Base-by-base conservation (phyloP, 2,329 filamentous ascomycete genomes). In the Mycocentrospora acerina region DNA sequence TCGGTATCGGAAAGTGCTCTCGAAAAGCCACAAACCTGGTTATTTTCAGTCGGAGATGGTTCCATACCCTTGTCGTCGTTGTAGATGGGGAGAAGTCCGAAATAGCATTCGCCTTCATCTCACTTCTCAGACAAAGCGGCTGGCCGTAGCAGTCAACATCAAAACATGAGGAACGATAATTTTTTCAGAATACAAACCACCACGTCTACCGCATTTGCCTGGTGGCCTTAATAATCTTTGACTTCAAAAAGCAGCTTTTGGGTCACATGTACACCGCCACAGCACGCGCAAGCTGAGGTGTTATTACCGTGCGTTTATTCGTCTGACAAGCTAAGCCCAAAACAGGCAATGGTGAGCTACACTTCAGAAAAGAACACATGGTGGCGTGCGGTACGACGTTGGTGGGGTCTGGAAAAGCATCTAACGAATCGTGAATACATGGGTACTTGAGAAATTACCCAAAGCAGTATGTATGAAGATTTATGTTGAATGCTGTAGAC, bases 401-500 rank as follows among this genome's bases (percentile, higher is more conserved):
- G 17, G 14, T 4, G 12, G 13, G 16, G 9, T 19, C 22, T 26
- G 28, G 24, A 28, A 29, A 33, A 15, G 1, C 19, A 19, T 22
- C 19, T 9, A 29, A 34, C 6, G 12, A 22, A 15, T 32, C 29
- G 16, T 19, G 3, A 11, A 19, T 8, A 24, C 35, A 22, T 44
- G 22, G 30, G 41, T 33, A 27, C 19, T 11, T 22, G 10, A 7
- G 17, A 24, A 6, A 26, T 46, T 54, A 37, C 51, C 39, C 11
- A 17, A 47, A 44, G 24, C 10, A 39, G 51, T 30, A 54, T 37
- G 31, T 50, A 41, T 16, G 14, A 7, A 5, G 15, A 13, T 4
- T 27, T n/a, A 32, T 46, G 51, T 57, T 13, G 53, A 55, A 46
- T 44, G 37, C 53, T 55, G 53, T 13, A 24, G n/a, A 14, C 37